Conservation (phyloP, 2,329 filamentous ascomycete species). For the Mycosphaerella arachidis region DNA sequence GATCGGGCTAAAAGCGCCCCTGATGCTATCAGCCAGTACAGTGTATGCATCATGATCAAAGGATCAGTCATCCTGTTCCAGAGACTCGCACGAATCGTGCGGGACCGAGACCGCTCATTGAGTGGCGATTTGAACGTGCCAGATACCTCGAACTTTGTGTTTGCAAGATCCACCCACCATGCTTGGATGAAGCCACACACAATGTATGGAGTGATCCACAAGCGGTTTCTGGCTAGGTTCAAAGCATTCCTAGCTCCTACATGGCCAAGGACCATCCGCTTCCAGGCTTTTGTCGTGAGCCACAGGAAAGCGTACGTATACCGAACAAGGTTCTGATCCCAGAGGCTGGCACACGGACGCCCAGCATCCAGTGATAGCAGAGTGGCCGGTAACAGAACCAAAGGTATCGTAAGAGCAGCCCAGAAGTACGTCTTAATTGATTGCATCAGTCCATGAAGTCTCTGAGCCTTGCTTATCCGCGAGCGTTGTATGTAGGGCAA, state of each 20-base stretch:
- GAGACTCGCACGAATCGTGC: neutral
- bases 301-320: neutral
- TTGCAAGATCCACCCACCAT: neutral
- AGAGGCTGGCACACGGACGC: neutral
- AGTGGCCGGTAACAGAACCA: neutral
- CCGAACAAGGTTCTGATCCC: neutral
- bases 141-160: conserved; percentile 9
- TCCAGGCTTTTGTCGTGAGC: conserved; percentile 3
- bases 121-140: conserved; percentile 9
- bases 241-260: conserved; percentile 2
- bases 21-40: neutral
- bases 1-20: neutral
- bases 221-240: conserved; percentile 6
- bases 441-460: conserved; percentile 1
- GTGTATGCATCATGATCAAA: neutral
- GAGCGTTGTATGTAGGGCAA: conserved; percentile 1
- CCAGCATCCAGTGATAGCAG: neutral
- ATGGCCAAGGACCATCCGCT: conserved; percentile 1
- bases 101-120: neutral
- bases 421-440: conserved; percentile 4
- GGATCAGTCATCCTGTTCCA: neutral
- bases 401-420: neutral
- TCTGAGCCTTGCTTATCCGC: neutral
- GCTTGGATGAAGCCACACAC: conserved; percentile 3
- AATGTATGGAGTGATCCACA: conserved; percentile 8